Percentiles rank a stretch among this genome's conserved stretches.
Conservation (phyloP, 1,139 yeast species). For the Diutina scorzettiae region DNA sequence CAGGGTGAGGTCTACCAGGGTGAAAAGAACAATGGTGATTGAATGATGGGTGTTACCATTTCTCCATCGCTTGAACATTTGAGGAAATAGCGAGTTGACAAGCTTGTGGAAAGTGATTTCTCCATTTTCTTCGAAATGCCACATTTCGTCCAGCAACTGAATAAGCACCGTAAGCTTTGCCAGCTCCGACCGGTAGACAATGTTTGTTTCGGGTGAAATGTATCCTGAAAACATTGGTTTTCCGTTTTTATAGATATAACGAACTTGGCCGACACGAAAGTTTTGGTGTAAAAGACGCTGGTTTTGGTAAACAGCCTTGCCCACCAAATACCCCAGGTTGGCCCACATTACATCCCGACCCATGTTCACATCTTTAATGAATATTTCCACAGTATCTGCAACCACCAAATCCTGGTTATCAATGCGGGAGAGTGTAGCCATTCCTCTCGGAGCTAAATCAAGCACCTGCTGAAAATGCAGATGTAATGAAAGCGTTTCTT, state of each 20-base stretch:
- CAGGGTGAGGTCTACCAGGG: slow-evolving; percentile 63
- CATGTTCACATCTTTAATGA: slow-evolving; percentile 67
- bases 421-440: slow-evolving; percentile 40
- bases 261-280: slow-evolving; percentile 46
- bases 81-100: slow-evolving; percentile 83
- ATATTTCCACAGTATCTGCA: slow-evolving; percentile 75
- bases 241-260: slow-evolving; percentile 62
- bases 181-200: slow-evolving; percentile 83
- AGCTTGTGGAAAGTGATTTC: slow-evolving; percentile 88
- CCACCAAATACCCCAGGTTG: slow-evolving; percentile 49
- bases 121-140: slow-evolving; percentile 96
- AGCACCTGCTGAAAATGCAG: slow-evolving; percentile 49
- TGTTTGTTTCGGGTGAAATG: slow-evolving; percentile 61
- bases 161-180: slow-evolving; percentile 74
- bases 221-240: slow-evolving; percentile 49
- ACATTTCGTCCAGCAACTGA: slow-evolving; percentile 91
- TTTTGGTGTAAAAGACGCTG: slow-evolving; percentile 58
- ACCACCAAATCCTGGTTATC: slow-evolving; percentile 32
- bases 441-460: slow-evolving; percentile 56
- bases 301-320: slow-evolving; percentile 53
- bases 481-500: slow-evolving; percentile 30
- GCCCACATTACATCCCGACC: slow-evolving; percentile 95
- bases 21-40: slow-evolving; percentile 79
- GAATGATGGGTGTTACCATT: slow-evolving; percentile 80
- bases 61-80: slow-evolving; percentile 81